Base-by-base conservation (phyloP, 176 grass and related monocot species). In the Lolium perenne region DNA sequence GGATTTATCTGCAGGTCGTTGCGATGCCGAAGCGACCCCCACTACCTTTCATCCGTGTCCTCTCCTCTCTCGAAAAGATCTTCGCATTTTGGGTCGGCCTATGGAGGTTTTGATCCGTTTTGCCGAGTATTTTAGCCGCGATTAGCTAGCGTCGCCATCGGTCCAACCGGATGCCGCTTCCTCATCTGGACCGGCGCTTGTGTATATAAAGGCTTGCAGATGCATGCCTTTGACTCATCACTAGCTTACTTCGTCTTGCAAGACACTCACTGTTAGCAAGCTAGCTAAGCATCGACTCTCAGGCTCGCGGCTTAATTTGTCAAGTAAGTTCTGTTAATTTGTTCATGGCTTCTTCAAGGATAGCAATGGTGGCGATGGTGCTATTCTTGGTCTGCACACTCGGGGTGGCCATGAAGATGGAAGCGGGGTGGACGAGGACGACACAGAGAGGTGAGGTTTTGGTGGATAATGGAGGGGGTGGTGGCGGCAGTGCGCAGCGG, bases 21-120 rank as follows among this genome's bases (percentile, higher is more conserved):
- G 85, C 81, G 81, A 84, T 91, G 76, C 89, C 89, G 75, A 87
- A 80, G 40, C 85, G 89, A 91, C 60, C 68, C 57, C 89, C 89
- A 91, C 89, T 79, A 86, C 40, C 17, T 21, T 41, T 11, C 9
- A 3, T 11, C 8, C n/a, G 14, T 82, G 69, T n/a, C 51, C 78
- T 86, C 79, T 22, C 62, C 78, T 86, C 79, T 12, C 78, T 53
- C 8, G 0, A 58, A 79, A 87, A 87, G 56, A 6, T 32, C 74
- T 3, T 74, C 20, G 38, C 38, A 58, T 83, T 83, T 90, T 66
- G 23, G 20, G 69, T 75, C 18, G 11, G 41, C 8, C n/a, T 57
- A 10, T 15, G 12, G 16, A 74, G 5, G 49, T 80, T 80, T 85
- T 67, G 6, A 35, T 76, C 67, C 9, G 65, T 43, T 77, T 43